phyloP scores from a whole-genome alignment of 768 basidiomycete genomes.

The Mycena leptocephala region DNA sequence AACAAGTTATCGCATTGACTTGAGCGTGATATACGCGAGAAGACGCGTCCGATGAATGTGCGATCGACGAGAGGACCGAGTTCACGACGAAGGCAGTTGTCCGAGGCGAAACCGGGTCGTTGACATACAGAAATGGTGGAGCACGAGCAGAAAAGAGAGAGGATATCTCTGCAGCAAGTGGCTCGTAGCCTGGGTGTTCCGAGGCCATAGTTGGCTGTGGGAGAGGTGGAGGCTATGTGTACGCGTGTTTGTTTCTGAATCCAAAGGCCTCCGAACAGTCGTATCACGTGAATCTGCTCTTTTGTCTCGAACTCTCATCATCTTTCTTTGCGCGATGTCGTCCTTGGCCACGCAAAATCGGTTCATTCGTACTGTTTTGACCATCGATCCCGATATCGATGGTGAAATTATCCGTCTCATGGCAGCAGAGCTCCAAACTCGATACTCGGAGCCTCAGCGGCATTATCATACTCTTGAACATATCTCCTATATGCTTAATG shows the following conservation, averaged over 20 bases:
- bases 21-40: constrained; percentile 58
- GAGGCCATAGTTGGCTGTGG: neutral
- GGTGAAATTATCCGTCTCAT: neutral
- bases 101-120: constrained; percentile 68
- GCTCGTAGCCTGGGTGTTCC: constrained; percentile 35
- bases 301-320: constrained; percentile 2
- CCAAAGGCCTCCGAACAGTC: too few relatives aligned
- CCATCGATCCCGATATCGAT: constrained; percentile 20
- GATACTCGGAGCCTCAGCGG: constrained; percentile 36
- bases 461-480: constrained; percentile 38
- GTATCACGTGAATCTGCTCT: neutral
- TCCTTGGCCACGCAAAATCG: constrained; percentile 14
- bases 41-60: constrained; percentile 38
- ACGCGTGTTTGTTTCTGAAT: neutral
- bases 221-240: neutral
- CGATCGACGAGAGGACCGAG: constrained; percentile 49
- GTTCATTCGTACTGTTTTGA: constrained; percentile 2
- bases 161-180: constrained; percentile 46
- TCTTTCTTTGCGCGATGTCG: neutral
- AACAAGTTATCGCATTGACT: constrained; percentile 73
- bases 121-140: constrained; percentile 80
- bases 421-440: constrained; percentile 21
- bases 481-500: constrained; percentile 33
- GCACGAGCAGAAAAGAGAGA: constrained; percentile 59
- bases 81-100: constrained; percentile 63